Evolutionary conservation across 805 yeast species (phyloP).

Genomic region (Hanseniaspora guilliermondii): DNA sequence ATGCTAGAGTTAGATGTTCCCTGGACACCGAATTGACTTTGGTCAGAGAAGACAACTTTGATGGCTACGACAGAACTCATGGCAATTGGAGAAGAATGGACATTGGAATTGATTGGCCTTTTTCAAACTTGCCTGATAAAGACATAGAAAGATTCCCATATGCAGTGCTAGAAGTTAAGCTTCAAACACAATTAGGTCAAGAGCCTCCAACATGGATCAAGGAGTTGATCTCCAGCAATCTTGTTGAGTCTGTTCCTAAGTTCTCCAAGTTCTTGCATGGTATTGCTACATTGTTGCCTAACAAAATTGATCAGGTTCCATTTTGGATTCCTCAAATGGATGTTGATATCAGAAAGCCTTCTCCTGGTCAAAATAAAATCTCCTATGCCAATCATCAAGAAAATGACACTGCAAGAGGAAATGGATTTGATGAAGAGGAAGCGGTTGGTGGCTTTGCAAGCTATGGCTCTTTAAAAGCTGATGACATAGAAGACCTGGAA

Average conservation of each 20-base stretch:
- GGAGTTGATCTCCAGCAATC: constrained; percentile 77
- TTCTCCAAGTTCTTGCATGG: constrained; percentile 97
- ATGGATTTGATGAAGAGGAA: constrained; percentile 27
- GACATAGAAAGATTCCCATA: constrained; percentile 93
- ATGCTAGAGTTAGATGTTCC: constrained; percentile 96
- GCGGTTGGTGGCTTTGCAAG: constrained; percentile 22
- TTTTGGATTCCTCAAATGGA: constrained; percentile 98
- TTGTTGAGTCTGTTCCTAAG: constrained; percentile 96
- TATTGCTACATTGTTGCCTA: constrained; percentile 80
- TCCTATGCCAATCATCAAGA: constrained; percentile 35
- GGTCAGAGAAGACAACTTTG: constrained; percentile 96
- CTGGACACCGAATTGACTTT: constrained; percentile 92
- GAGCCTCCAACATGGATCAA: constrained; percentile 98
- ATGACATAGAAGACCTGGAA: constrained; percentile 55
- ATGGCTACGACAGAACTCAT: constrained; percentile 78
- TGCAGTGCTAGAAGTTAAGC: constrained; percentile 92
- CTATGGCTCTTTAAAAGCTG: constrained; percentile 29
- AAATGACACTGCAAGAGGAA: constrained; percentile 21
- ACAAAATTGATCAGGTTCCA: constrained; percentile 72
- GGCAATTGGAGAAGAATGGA: constrained; percentile 98
- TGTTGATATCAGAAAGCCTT: constrained; percentile 73
- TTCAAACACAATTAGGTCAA: constrained; percentile 96
- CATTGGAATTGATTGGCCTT: constrained; percentile 96
- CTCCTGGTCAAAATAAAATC: constrained; percentile 35
- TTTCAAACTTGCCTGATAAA: constrained; percentile 64